Evolutionary conservation across 805 yeast genomes (phyloP).

Genomic region (Metschnikowia borealis): DNA sequence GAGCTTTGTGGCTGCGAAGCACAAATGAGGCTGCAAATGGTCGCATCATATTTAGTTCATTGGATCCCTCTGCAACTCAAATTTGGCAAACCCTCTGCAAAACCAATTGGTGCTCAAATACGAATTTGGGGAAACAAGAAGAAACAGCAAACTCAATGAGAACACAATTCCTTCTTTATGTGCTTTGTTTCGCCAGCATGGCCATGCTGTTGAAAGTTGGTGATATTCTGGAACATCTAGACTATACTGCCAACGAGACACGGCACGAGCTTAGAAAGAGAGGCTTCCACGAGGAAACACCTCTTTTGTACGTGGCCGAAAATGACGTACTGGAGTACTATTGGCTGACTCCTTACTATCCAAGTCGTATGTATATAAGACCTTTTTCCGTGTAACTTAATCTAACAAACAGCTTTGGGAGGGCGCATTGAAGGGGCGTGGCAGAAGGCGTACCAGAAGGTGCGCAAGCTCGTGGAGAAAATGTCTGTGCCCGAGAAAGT

Average conservation of each 20-base stretch:
- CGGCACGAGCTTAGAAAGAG: slow-evolving; percentile 15
- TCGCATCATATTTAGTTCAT: background rate
- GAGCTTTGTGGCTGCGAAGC: background rate
- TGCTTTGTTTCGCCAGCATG: slow-evolving; percentile 1
- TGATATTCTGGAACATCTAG: slow-evolving; percentile 9
- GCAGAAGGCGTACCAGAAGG: slow-evolving; percentile 55
- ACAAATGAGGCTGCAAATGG: background rate
- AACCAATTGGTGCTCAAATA: no score
- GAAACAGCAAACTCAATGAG: background rate
- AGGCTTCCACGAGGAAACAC: slow-evolving; percentile 30
- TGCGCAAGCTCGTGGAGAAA: slow-evolving; percentile 50
- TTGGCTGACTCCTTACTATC: slow-evolving; percentile 30
- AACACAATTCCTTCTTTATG: background rate
- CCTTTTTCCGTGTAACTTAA: background rate
- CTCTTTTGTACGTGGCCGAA: slow-evolving; percentile 27
- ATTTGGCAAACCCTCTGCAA: background rate
- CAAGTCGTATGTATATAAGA: slow-evolving; percentile 31
- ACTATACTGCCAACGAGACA: slow-evolving; percentile 10
- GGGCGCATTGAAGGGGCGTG: slow-evolving; percentile 50
- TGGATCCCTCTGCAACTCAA: background rate
- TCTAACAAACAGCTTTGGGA: slow-evolving; percentile 31
- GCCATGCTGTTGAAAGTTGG: slow-evolving; percentile 13
- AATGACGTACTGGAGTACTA: slow-evolving; percentile 25
- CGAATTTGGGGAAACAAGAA: no score
- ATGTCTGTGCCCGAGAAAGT: slow-evolving; percentile 59